Evolutionary conservation across 1,139 yeast genomes (phyloP).

Genomic region (Kazachstania sp.): DNA sequence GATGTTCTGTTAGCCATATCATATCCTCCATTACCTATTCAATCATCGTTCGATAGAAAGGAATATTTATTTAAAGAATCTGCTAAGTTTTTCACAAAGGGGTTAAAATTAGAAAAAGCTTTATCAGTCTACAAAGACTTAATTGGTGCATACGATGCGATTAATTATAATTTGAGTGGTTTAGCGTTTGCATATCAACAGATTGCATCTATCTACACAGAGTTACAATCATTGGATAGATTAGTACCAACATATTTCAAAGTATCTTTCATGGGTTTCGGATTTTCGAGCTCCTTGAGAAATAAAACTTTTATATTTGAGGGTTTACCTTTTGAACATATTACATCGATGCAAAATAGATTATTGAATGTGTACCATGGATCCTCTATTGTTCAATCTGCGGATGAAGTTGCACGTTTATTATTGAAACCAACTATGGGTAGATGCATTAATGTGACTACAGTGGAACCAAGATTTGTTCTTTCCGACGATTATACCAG

Average conservation of each 20-base stretch:
- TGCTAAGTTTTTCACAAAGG: conserved; percentile 63
- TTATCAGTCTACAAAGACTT: conserved; percentile 70
- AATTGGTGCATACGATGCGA: conserved; percentile 62
- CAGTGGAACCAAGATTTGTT: conserved; percentile 62
- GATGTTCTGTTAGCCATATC: conserved; percentile 47
- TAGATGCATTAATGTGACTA: conserved; percentile 60
- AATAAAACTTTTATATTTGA: conserved; percentile 75
- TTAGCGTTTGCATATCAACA: conserved; percentile 65
- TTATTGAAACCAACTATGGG: conserved; percentile 53
- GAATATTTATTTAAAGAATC: conserved; percentile 65
- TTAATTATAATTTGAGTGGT: conserved; percentile 70
- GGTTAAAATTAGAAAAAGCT: conserved; percentile 70
- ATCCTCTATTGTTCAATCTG: conserved; percentile 62
- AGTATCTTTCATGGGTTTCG: conserved; percentile 74
- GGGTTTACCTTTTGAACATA: conserved; percentile 82
- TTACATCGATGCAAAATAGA: conserved; percentile 74
- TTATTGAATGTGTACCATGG: conserved; percentile 73
- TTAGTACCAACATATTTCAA: conserved; percentile 71
- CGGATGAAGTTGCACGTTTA: conserved; percentile 49
- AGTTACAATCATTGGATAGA: conserved; percentile 64
- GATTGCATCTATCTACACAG: conserved; percentile 58
- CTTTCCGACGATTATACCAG: conserved; percentile 34
- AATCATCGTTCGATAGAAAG: conserved; percentile 73
- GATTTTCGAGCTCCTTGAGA: conserved; percentile 71
- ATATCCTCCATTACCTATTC: conserved; percentile 69